phyloP scores from a whole-genome alignment of 1,139 yeast species.

The Hemisphaericaspora xylofermentans region DNA sequence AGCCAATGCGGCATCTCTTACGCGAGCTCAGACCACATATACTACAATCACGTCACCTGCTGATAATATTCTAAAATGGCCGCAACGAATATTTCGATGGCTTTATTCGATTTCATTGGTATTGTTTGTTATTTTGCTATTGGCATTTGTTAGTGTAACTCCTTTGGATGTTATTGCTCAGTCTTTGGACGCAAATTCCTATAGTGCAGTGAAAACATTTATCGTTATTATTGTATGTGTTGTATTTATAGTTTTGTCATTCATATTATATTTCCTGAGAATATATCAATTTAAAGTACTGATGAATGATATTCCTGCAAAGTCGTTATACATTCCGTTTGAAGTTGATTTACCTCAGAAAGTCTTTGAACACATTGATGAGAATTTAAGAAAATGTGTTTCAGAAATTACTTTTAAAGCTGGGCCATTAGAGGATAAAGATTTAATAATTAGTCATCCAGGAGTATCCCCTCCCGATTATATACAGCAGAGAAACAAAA shows the following conservation, averaged over 20 bases:
- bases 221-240: conserved; percentile 76
- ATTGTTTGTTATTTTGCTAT: conserved; percentile 47
- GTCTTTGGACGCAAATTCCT: conserved; percentile 49
- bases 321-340: conserved; percentile 63
- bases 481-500: conserved; percentile 30
- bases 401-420: conserved; percentile 48
- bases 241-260: conserved; percentile 49
- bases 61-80: conserved; percentile 22
- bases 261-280: conserved; percentile 51
- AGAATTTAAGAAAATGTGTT: conserved; percentile 44
- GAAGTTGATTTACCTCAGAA: conserved; percentile 60
- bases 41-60: conserved; percentile 7
- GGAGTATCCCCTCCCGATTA: conserved; percentile 56
- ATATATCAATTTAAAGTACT: conserved; percentile 58
- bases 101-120: conserved; percentile 56
- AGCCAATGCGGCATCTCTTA: not conserved
- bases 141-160: conserved; percentile 62
- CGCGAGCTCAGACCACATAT: conserved; percentile 8
- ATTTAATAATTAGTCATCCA: conserved; percentile 54
- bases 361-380: conserved; percentile 36
- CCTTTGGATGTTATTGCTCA: conserved; percentile 77
- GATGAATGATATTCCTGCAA: conserved; percentile 72
- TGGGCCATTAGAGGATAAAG: conserved; percentile 43
- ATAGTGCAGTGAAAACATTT: conserved; percentile 64
- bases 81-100: conserved; percentile 46